A percentile compares a stretch with the other conserved stretches of the same genome.
Conservation (phyloP, 2,329 filamentous ascomycete genomes). For the Ascochyta rabiei region DNA sequence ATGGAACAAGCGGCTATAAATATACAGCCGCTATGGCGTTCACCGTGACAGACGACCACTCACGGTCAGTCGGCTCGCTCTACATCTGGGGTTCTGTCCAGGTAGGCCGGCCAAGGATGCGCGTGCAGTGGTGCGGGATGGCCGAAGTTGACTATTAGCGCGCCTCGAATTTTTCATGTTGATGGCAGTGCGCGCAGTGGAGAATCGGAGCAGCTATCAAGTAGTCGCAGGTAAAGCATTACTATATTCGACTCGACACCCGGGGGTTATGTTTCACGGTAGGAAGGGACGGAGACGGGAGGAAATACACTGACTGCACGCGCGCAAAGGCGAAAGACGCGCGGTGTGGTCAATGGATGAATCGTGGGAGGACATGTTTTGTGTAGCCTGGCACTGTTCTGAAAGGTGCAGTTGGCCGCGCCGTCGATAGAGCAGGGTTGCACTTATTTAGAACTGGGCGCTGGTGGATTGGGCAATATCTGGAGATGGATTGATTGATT, state of each 20-base stretch:
- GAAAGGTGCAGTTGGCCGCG: slow-evolving; percentile 16
- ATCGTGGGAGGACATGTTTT: slow-evolving; percentile 28
- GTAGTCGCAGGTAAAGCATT: slow-evolving; percentile 16
- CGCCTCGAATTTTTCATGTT: slow-evolving; percentile 12
- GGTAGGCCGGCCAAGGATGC: neutral
- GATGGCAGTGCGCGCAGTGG: slow-evolving; percentile 12
- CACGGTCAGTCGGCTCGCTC: slow-evolving; percentile 10
- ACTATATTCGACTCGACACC: slow-evolving; percentile 23
- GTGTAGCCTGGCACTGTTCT: slow-evolving; percentile 30
- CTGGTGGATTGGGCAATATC: slow-evolving; percentile 16
- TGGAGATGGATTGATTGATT: neutral
- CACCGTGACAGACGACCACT: slow-evolving; percentile 1
- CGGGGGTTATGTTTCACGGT: slow-evolving; percentile 17
- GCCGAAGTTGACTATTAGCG: slow-evolving; percentile 18
- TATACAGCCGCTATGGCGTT: slow-evolving; percentile 14
- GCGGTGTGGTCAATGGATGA: slow-evolving; percentile 16
- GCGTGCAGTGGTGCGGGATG: slow-evolving; percentile 10
- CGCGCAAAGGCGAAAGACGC: slow-evolving; percentile 18
- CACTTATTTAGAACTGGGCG: slow-evolving; percentile 33
- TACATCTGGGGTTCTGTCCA: slow-evolving; percentile 4
- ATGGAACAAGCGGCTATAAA: slow-evolving; percentile 22
- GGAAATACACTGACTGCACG: neutral
- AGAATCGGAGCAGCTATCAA: slow-evolving; percentile 11
- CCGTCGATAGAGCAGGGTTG: slow-evolving; percentile 25
- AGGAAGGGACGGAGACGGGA: neutral